Conservation (phyloP, 2,329 filamentous ascomycete genomes). For the Ophiocordyceps australis region DNA sequence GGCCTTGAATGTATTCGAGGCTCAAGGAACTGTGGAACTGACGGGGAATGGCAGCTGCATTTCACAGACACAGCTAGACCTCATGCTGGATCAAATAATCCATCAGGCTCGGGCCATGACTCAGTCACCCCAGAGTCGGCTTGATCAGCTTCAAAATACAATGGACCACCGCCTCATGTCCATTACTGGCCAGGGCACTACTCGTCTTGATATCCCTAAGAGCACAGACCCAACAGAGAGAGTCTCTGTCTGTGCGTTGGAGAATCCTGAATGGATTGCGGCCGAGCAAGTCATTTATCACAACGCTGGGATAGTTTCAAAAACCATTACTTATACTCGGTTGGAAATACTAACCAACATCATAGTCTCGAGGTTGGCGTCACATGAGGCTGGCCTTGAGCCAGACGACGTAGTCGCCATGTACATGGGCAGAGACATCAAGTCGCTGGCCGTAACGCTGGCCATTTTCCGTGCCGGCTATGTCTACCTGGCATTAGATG, state of each 20-base stretch:
- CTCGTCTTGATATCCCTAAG: not conserved
- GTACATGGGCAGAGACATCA: conserved; percentile 45
- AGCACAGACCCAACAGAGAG: conserved; percentile 6
- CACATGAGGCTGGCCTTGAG: conserved; percentile 14
- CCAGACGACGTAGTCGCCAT: conserved; percentile 35
- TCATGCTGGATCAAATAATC: conserved; percentile 6
- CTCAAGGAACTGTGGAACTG: conserved; percentile 5
- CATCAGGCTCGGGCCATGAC: conserved; percentile 4
- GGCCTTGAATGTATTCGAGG: conserved; percentile 17
- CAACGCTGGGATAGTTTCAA: conserved; percentile 15
- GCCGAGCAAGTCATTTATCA: conserved; percentile 32
- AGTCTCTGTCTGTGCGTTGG: conserved; percentile 22
- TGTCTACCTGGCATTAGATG: conserved; percentile 44
- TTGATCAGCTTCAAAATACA: conserved; percentile 3
- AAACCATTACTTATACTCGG: conserved; percentile 39
- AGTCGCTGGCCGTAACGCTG: conserved; percentile 45
- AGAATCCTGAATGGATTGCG: conserved; percentile 30
- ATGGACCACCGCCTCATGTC: conserved; percentile 3
- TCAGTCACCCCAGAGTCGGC: conserved; percentile 3
- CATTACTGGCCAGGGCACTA: conserved; percentile 2
- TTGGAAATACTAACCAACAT: conserved; percentile 35
- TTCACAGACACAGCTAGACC: conserved; percentile 6
- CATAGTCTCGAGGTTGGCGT: conserved; percentile 22
- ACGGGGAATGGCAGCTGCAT: conserved; percentile 6
- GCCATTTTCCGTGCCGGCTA: conserved; percentile 45